Evolutionary conservation across 352 stramenopile genomes (phyloP).

Genomic region (Phytophthora ramorum): DNA sequence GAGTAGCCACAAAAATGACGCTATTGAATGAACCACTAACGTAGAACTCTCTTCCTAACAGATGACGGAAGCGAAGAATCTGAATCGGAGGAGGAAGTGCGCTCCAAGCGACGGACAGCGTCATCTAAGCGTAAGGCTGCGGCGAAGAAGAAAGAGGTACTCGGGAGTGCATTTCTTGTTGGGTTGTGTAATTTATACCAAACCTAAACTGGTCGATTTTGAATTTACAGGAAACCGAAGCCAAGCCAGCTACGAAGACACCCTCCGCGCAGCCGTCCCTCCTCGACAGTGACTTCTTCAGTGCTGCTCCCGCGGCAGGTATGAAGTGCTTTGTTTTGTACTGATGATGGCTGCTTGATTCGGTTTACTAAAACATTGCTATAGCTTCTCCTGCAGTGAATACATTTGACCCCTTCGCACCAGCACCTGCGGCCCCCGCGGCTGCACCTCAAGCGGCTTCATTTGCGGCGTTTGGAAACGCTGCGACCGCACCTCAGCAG

Average conservation of each 20-base stretch:
- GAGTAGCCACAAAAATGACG: neutral
- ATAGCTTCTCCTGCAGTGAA: slow-evolving; percentile 36
- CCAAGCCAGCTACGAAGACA: slow-evolving; percentile 51
- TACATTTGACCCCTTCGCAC: slow-evolving; percentile 79
- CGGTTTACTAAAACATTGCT: slow-evolving; percentile 5
- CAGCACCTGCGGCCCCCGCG: slow-evolving; percentile 35
- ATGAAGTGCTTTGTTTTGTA: slow-evolving; percentile 14
- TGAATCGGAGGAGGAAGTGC: slow-evolving; percentile 75
- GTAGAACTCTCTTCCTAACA: slow-evolving; percentile 10
- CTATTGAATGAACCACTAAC: slow-evolving; percentile 5
- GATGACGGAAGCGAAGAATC: slow-evolving; percentile 70
- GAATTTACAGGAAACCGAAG: slow-evolving; percentile 43
- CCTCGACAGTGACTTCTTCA: slow-evolving; percentile 84
- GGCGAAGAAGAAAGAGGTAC: slow-evolving; percentile 82
- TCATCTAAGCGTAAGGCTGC: slow-evolving; percentile 66
- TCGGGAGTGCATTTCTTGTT: neutral
- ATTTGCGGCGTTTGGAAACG: slow-evolving; percentile 51
- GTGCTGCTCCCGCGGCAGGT: slow-evolving; percentile 45
- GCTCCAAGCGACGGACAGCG: slow-evolving; percentile 61
- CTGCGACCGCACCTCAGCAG: slow-evolving; percentile 44
- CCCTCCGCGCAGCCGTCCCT: slow-evolving; percentile 73
- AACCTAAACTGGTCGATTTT: slow-evolving; percentile 9
- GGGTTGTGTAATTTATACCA: slow-evolving; percentile 3
- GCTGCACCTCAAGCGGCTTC: slow-evolving; percentile 31
- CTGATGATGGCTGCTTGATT: neutral